Evolutionary conservation across 805 yeast species (phyloP).

Genomic region (Candida vartiovaarae): DNA sequence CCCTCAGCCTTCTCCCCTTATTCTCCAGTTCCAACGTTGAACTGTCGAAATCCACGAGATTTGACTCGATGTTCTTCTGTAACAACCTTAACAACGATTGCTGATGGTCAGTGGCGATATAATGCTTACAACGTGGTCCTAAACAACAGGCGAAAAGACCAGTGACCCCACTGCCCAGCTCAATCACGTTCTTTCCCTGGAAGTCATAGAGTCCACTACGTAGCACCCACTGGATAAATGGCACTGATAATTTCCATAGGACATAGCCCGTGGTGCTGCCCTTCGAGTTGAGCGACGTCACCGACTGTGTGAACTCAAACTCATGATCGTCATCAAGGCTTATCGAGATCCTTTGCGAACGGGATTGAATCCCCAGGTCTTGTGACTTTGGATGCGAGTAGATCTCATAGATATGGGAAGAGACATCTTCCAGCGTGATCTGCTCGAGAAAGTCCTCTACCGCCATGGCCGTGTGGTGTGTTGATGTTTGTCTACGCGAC

Average conservation of each 20-base stretch:
- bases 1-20: constrained; percentile 2
- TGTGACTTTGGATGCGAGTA: constrained; percentile 5
- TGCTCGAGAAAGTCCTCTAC: constrained; percentile 6
- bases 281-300: constrained; percentile 25
- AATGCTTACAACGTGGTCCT: constrained; percentile 30
- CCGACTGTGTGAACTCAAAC: constrained; percentile 27
- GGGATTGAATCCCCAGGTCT: constrained; percentile 21
- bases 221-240: constrained; percentile 49
- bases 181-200: constrained; percentile 32
- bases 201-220: constrained; percentile 8
- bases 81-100: constrained; percentile 42
- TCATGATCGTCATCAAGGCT: constrained; percentile 12
- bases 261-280: constrained; percentile 54
- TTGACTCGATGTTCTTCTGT: constrained; percentile 36
- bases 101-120: constrained; percentile 52
- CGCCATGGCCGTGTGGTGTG: neutral
- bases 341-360: constrained; percentile 21
- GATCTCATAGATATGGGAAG: constrained; percentile 17
- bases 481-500: neutral
- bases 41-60: constrained; percentile 24
- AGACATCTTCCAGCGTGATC: constrained; percentile 9
- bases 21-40: constrained; percentile 14
- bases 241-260: constrained; percentile 48
- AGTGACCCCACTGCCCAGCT: constrained; percentile 56
- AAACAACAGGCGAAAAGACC: constrained; percentile 40